Conservation (phyloP, 1,284 basidiomycete genomes). For the Melampsora larici-populina region DNA sequence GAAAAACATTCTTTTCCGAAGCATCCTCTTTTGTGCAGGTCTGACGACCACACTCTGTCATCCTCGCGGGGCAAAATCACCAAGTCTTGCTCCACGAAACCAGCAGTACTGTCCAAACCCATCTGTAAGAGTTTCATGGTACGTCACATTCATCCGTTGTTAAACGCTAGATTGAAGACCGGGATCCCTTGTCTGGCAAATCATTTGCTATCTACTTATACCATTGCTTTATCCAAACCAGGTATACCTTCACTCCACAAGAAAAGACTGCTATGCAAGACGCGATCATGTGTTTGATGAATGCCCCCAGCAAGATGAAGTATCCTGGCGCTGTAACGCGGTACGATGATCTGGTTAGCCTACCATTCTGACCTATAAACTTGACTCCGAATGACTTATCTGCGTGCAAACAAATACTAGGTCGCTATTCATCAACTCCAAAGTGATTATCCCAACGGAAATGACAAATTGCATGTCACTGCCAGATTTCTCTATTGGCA, state of each 20-base stretch:
- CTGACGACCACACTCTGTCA: neutral
- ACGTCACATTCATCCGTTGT: neutral
- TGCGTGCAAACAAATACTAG: neutral
- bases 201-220: too few relatives aligned
- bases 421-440: slow-evolving; percentile 40
- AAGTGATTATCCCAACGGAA: slow-evolving; percentile 37
- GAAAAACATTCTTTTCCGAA: neutral
- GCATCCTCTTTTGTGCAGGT: neutral
- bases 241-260: slow-evolving; percentile 7
- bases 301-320: slow-evolving; percentile 28
- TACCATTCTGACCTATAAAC: neutral
- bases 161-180: too few relatives aligned
- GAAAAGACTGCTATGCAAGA: slow-evolving; percentile 32
- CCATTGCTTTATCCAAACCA: neutral
- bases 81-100: neutral
- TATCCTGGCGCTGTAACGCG: slow-evolving; percentile 34
- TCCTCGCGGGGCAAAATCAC: neutral
- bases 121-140: slow-evolving; percentile 1
- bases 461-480: slow-evolving; percentile 37
- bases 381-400: too few relatives aligned
- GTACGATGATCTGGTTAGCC: slow-evolving; percentile 38
- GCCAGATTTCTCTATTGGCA: slow-evolving; percentile 30
- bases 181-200: too few relatives aligned
- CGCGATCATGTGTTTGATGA: slow-evolving; percentile 22
- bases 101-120: neutral